Evolutionary conservation across 1,284 basidiomycete species (phyloP), one percentile per base, ranked within the genome.

Genomic region (Leccinum pallidistipes): DNA sequence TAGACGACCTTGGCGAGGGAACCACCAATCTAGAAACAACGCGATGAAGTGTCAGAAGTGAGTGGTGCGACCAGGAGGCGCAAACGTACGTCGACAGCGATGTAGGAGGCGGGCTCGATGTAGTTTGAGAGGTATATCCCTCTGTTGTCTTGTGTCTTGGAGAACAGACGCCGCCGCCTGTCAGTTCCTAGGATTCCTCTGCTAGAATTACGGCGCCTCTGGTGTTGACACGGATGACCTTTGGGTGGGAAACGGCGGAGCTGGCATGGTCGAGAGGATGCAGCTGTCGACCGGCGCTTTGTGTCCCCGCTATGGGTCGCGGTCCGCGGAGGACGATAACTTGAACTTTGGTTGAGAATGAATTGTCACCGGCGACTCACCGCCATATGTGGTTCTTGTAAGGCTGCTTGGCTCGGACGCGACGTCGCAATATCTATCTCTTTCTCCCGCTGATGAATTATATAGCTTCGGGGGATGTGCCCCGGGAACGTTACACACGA

Each of bases 1-100:
- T 98, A 99, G 69, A 98, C 94, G 60, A 99, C 94, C 77, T 99
- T 99, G 64, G 97, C 97, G 14, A 99, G 81, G 5, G 96, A 98
- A 38, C 97, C 97, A 40, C 97, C 97, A 71, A 99, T 91, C 95
- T 97, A 72, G 34, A 34, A 55, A 56, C 43, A 54, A 36, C 18
- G 55, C 10, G 38, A 57, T 62, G 24, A 24, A 24, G 24, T 24
- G 24, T 24, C 24, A 24, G 49, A 66, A 47, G 14, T 51, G 27
- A 24, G 43, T 7, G 18, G 56, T 50, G 59, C 49, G 51, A 47
- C 50, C 59, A 51, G 18, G 21, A 57, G 54, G 32, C 56, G 45
- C 8, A 18, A 7, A 86, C 93, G 81, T 74, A 95, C 95, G 74
- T 98, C 95, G 60, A 97, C 88, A 6, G 95, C 95, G 62, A 97